Percentiles rank a stretch among this genome's conserved stretches.
Conservation (phyloP, 108 stramenopile species). For the Stephanodiscus triporus region DNA sequence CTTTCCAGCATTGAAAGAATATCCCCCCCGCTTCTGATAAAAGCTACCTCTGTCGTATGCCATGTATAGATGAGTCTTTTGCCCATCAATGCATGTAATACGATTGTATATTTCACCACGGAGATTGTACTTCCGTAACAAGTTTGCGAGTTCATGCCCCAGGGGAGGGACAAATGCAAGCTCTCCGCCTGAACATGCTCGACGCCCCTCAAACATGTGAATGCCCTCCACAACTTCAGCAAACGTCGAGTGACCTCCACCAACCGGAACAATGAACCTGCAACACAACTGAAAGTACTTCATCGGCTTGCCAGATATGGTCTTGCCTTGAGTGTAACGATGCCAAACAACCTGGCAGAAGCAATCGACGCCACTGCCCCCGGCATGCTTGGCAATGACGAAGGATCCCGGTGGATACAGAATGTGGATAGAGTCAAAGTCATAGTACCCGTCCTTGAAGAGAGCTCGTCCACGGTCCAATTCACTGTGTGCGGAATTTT, state of each 20-base stretch:
- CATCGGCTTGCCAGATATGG: constrained; percentile 51
- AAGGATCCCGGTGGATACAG: constrained; percentile 49
- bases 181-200: constrained; percentile 25
- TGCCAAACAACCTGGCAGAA: constrained; percentile 65
- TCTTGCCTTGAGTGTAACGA: constrained; percentile 58
- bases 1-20: constrained; percentile 14
- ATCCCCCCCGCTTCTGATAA: constrained; percentile 50
- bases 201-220: constrained; percentile 59
- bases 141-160: constrained; percentile 18
- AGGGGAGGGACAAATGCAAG: constrained; percentile 58
- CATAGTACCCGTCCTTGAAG: constrained; percentile 52
- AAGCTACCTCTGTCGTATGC: constrained; percentile 66
- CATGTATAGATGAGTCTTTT: constrained; percentile 47
- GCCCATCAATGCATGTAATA: constrained; percentile 18
- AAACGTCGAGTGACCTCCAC: constrained; percentile 51
- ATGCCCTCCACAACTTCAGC: constrained; percentile 71
- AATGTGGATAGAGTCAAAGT: constrained; percentile 61
- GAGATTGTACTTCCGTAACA: constrained; percentile 35
- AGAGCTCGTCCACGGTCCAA: constrained; percentile 20
- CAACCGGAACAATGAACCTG: constrained; percentile 58
- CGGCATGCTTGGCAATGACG: constrained; percentile 62
- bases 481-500: constrained; percentile 32
- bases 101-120: constrained; percentile 61
- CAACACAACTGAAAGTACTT: constrained; percentile 65
- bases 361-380: constrained; percentile 60